These are phyloP conservation scores for Rosa hybrid DNA, from an alignment of 331 rosid species.

Conservation along the genomic window DNA sequence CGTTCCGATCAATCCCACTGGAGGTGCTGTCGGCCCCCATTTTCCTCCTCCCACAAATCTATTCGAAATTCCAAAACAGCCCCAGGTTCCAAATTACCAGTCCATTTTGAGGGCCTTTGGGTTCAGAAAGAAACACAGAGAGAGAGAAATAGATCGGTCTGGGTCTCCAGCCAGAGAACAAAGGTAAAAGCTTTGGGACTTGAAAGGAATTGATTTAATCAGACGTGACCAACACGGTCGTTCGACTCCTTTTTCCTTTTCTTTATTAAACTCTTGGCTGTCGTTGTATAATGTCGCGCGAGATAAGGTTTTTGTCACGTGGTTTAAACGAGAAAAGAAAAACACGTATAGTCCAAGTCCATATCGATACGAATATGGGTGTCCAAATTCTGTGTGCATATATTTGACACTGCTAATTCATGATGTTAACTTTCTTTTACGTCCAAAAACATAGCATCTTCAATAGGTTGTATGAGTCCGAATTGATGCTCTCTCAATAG, in stretches of 20 bases:
- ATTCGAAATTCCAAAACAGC: slow-evolving; percentile 22
- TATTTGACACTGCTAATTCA: no score
- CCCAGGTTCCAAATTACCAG: slow-evolving; percentile 28
- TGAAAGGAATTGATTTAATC: not conserved
- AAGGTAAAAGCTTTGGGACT: not conserved
- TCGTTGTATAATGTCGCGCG: no score
- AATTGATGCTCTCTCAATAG: no score
- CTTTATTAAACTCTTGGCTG: not conserved
- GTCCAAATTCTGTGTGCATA: no score
- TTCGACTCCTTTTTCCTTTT: not conserved
- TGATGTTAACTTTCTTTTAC: no score
- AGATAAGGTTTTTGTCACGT: no score
- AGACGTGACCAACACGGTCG: not conserved
- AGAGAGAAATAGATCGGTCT: slow-evolving; percentile 26
- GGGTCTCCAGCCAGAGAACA: slow-evolving; percentile 27
- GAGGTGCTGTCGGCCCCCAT: slow-evolving; percentile 67
- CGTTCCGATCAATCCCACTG: slow-evolving; percentile 27
- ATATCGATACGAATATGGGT: no score
- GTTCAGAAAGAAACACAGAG: not conserved
- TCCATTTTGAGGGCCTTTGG: slow-evolving; percentile 20
- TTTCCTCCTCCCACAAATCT: slow-evolving; percentile 21
- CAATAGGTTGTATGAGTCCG: no score
- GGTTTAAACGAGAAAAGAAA: no score
- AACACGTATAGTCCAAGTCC: no score
- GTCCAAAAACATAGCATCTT: no score